A percentile compares a stretch with the other conserved stretches of the same genome.
These are phyloP conservation scores for Chaetomium strumarium DNA, from an alignment of 2,329 filamentous ascomycete species.

Conservation along the genomic window DNA sequence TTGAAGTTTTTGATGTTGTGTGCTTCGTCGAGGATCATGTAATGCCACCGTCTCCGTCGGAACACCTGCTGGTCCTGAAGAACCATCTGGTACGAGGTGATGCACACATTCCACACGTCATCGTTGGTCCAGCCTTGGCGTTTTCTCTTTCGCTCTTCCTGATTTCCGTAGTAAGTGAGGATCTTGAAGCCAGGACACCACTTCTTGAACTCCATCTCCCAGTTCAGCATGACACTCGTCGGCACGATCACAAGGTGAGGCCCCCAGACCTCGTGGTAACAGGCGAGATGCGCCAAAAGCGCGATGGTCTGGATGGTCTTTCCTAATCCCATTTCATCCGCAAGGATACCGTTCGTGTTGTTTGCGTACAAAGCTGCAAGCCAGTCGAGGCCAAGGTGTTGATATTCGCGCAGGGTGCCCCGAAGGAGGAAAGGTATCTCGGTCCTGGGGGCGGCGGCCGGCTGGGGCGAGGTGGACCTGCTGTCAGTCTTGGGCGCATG, in stretches of 20 bases:
- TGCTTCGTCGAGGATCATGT: conserved; percentile 95
- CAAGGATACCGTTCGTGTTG: conserved; percentile 90
- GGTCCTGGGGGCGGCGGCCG: conserved; percentile 48
- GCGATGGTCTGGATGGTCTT: conserved; percentile 99
- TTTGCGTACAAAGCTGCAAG: conserved; percentile 87
- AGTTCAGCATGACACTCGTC: conserved; percentile 97
- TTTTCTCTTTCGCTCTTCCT: conserved; percentile 87
- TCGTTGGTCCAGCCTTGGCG: conserved; percentile 90
- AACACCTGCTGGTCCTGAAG: conserved; percentile 92
- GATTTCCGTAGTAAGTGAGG: conserved; percentile 89
- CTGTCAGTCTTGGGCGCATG: conserved; percentile 30
- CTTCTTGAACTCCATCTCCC: conserved; percentile 99
- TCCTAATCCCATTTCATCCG: conserved; percentile 96
- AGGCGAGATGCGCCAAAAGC: conserved; percentile 84
- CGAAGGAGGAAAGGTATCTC: conserved; percentile 77
- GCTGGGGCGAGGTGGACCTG: conserved; percentile 30
- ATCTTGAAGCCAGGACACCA: conserved; percentile 98
- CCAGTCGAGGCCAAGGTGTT: conserved; percentile 97
- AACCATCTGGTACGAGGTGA: conserved; percentile 95
- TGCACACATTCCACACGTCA: conserved; percentile 92
- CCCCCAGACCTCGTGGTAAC: conserved; percentile 87
- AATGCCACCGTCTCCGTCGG: conserved; percentile 90
- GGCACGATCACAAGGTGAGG: conserved; percentile 94
- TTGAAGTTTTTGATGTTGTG: conserved; percentile 99
- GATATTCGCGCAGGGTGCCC: conserved; percentile 88